Evolutionary conservation across 495 filamentous ascomycete species (phyloP).

Genomic region (Eremomyces bilateralis): DNA sequence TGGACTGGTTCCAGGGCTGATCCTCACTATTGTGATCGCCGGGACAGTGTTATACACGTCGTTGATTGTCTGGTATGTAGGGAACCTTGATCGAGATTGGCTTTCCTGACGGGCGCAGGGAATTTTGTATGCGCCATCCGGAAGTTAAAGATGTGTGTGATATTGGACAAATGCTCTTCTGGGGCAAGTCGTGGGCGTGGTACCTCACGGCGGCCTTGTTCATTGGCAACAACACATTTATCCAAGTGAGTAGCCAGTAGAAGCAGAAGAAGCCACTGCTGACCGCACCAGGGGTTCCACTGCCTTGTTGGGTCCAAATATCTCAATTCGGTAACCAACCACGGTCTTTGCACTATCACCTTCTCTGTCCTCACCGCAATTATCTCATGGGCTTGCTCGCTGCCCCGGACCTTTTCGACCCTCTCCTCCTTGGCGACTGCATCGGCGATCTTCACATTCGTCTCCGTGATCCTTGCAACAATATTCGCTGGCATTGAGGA

Average conservation of each 20-base stretch:
- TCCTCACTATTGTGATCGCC: constrained; percentile 58
- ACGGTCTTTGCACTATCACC: constrained; percentile 45
- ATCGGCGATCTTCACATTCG: constrained; percentile 66
- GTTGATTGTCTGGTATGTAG: constrained; percentile 49
- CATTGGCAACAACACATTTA: constrained; percentile 76
- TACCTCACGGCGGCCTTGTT: constrained; percentile 76
- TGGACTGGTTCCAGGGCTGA: constrained; percentile 68
- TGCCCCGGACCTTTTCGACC: constrained; percentile 60
- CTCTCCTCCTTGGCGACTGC: constrained; percentile 53
- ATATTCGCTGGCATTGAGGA: constrained; percentile 54
- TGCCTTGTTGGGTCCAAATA: constrained; percentile 62
- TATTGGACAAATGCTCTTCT: constrained; percentile 75
- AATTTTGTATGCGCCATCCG: constrained; percentile 69
- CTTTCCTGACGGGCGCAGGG: constrained; percentile 29
- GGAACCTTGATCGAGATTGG: not conserved
- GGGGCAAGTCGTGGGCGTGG: constrained; percentile 57
- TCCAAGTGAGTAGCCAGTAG: constrained; percentile 35
- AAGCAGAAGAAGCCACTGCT: too few species aligned
- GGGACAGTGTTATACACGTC: constrained; percentile 64
- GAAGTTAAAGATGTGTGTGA: constrained; percentile 80
- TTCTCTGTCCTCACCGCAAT: constrained; percentile 48
- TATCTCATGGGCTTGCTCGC: constrained; percentile 51
- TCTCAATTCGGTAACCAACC: constrained; percentile 58
- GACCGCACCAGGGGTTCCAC: constrained; percentile 56
- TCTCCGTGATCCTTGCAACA: constrained; percentile 60